Evolutionary conservation across 768 basidiomycete genomes (phyloP), one percentile per base, ranked within the genome.

Genomic region (Lyophyllum decastes): DNA sequence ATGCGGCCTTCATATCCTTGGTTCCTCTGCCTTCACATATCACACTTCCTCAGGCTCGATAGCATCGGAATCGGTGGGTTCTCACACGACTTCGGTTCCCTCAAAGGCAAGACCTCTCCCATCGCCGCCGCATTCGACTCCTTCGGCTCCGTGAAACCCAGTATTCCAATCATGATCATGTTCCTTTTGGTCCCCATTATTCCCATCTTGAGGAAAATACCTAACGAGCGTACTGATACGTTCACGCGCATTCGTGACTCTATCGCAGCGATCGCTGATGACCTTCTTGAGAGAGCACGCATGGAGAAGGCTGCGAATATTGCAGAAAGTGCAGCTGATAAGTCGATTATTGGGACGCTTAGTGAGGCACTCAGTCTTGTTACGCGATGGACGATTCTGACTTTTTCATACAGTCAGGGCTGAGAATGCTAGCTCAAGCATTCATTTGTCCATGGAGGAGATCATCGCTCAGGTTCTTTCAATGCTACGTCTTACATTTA

Each of bases 41-140:
- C 34, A 7, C 38, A 38, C 35, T 10, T 46, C 40, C 22, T 19
- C 24, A 82, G 81, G 5, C 64, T 84, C 5, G 83, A 85, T 57
- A 73, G 65, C 19, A 73, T 84, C 38, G 81, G 83, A 9, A 71
- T 78, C 24, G 78, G 79, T 2, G 77, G 77, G 0, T 84, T 84
- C 59, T 76, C 76, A n/a, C 76, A 83, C 58, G 69, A 81, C 58
- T 84, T 84, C 56, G 73, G 72, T 16, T 61, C 77, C 1, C 73
- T 84, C 5, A 72, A 76, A 25, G 80, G 81, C 14, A 69, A 75
- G 47, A 55, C 57, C 14, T 70, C 76, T 6, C 49, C 63, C 1
- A 69, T 82, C 24, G 63, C 66, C 1, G 60, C 66, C 2, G 65
- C 69, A 0, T 72, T 78, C 25, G 72, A 71, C 21, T 55, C 62